Percentiles rank a stretch among this genome's conserved stretches.
These are phyloP conservation scores for Melaleuca alternifolia DNA, from an alignment of 345 rosid species.

Conservation along the genomic window DNA sequence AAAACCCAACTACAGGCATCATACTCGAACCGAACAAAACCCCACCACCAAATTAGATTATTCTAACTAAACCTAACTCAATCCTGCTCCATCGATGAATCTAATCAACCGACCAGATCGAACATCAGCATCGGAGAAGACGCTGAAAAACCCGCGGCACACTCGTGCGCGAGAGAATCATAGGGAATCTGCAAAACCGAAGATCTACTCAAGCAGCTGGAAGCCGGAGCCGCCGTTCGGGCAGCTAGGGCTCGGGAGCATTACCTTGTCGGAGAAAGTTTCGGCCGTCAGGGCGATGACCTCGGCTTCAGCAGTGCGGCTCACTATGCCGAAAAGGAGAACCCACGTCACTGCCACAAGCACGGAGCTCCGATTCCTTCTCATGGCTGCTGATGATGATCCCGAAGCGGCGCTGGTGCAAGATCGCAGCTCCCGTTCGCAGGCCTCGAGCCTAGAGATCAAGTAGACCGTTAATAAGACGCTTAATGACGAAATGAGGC, in stretches of 20 bases:
- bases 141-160: neutral
- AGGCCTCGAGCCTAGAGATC: neutral
- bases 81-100: neutral
- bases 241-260: neutral
- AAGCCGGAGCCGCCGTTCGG: neutral
- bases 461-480: neutral
- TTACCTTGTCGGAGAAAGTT: conserved; percentile 94
- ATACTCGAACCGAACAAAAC: neutral
- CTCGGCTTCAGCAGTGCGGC: conserved; percentile 33
- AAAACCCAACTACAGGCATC: neutral
- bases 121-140: neutral
- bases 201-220: neutral
- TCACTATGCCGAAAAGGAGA: conserved; percentile 13
- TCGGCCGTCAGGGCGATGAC: conserved; percentile 80
- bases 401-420: neutral
- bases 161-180: neutral
- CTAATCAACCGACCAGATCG: neutral
- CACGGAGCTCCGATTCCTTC: conserved; percentile 1
- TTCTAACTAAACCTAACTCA: neutral
- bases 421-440: neutral
- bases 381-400: conserved; percentile 6
- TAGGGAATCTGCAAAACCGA: neutral
- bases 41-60: neutral
- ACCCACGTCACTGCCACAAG: conserved; percentile 2
- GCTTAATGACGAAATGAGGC: neutral